These are phyloP conservation scores for Coemansia sp. DNA, from an alignment of 192 early-diverging fungal genomes.

Conservation along the genomic window DNA sequence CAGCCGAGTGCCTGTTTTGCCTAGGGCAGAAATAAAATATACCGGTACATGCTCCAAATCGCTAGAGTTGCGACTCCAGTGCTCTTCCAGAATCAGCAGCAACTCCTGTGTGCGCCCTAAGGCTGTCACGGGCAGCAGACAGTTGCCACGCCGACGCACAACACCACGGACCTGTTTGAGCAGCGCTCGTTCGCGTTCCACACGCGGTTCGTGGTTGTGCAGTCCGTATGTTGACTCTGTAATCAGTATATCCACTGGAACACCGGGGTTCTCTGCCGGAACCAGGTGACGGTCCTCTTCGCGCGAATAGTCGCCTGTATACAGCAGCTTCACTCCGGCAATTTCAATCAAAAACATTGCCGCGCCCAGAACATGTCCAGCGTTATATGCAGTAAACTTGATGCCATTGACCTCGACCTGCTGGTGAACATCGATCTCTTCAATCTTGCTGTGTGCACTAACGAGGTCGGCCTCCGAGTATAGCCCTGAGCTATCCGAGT, in stretches of 20 bases:
- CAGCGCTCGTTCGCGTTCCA: constrained; percentile 87
- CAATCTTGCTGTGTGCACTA: constrained; percentile 81
- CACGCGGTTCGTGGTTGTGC: constrained; percentile 91
- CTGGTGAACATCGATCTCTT: constrained; percentile 95
- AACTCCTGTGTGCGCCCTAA: constrained; percentile 97
- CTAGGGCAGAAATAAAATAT: constrained; percentile 91
- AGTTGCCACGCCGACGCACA: constrained; percentile 82
- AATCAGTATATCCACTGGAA: constrained; percentile 86
- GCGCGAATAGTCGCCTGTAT: constrained; percentile 98
- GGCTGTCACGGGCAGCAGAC: constrained; percentile 94
- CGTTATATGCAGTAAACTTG: constrained; percentile 93
- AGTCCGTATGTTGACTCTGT: constrained; percentile 97
- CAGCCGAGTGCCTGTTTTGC: constrained; percentile 96
- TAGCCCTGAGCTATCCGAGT: constrained; percentile 70
- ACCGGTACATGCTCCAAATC: constrained; percentile 89
- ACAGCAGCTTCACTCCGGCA: constrained; percentile 84
- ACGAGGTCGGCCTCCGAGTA: constrained; percentile 88
- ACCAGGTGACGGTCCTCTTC: constrained; percentile 99
- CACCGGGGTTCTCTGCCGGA: constrained; percentile 88
- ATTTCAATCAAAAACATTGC: constrained; percentile 96
- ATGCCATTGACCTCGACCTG: constrained; percentile 93
- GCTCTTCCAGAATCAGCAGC: constrained; percentile 94
- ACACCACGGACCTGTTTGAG: constrained; percentile 80
- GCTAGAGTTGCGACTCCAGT: constrained; percentile 83
- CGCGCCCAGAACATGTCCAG: constrained; percentile 97